Evolutionary conservation across 1,284 basidiomycete species (phyloP), one percentile per base, ranked within the genome.

Genomic region (Trichosporon sp.): DNA sequence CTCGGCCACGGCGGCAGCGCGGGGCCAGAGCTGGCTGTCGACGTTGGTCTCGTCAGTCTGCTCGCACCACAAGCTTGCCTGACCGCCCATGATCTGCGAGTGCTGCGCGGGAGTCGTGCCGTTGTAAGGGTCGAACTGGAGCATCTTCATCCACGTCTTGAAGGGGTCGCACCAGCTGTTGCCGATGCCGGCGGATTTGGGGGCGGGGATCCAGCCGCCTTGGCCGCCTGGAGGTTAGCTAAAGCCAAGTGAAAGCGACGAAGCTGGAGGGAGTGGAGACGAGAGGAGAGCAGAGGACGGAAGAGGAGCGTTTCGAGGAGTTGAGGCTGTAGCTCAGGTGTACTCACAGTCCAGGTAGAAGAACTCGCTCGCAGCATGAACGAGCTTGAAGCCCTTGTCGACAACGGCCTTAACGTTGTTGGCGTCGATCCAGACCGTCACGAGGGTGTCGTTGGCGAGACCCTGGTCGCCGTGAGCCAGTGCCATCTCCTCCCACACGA

Each of bases 51-150:
- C 84, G 49, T 85, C 84, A 5, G 87, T 85, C 77, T 91, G 89
- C 79, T 92, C 90, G 2, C 87, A 83, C 91, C 91, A 92, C 1
- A 92, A 81, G 3, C 89, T 84, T 29, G 87, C 85, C 80, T 91
- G 72, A n/a, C 62, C 62, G 25, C 91, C 90, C 11, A 90, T 78
- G 23, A 92, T 83, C 58, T 87, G 84, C 8, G 79, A 66, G 16
- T 75, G 73, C 74, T 90, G 81, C 2, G 77, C 78, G 4, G 73
- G 70, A 0, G 85, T 85, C 34, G 90, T 76, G 71, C 84, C 85
- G 7, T 84, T 84, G 58, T 82, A 79, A 1, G 90, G 90, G 76
- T 92, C 84, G 78, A 92, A 92, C 2, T 69, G 68, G 63, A 74
- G 68, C 56, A 86, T 86, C 80, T 84, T 85, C 73, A 87, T 85